Conservation (phyloP, 129 eudicot genomes). For the Pulicaria dysenterica region DNA sequence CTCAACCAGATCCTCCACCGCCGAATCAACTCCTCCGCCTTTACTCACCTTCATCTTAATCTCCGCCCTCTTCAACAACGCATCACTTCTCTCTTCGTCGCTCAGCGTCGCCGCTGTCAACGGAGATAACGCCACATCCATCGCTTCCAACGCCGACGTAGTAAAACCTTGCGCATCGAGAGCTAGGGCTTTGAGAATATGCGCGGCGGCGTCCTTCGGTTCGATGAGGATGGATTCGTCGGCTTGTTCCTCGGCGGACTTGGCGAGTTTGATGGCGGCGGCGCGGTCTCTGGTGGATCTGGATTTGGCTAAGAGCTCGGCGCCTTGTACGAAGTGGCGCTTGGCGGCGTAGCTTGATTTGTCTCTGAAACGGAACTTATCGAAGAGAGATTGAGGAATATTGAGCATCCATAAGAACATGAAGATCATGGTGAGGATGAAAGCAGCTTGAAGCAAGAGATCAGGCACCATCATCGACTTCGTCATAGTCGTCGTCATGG, state of each 20-base stretch:
- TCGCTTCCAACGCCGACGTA: conserved; percentile 61
- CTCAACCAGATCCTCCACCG: conserved; percentile 55
- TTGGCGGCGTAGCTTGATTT: conserved; percentile 49
- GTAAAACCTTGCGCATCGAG: conserved; percentile 66
- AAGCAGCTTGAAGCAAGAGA: conserved; percentile 48
- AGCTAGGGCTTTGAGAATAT: conserved; percentile 63
- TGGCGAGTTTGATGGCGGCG: conserved; percentile 38
- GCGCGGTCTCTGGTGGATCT: conserved; percentile 38
- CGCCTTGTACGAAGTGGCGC: conserved; percentile 86
- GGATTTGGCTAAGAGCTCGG: conserved; percentile 62
- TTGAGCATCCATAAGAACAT: conserved; percentile 55
- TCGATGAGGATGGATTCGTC: conserved; percentile 52
- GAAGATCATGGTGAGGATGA: conserved; percentile 36
- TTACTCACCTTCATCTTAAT: conserved; percentile 39
- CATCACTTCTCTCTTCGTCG: conserved; percentile 61
- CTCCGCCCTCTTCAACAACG: conserved; percentile 71
- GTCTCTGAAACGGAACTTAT: conserved; percentile 42
- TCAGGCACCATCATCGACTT: conserved; percentile 50
- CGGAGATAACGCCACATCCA: conserved; percentile 69
- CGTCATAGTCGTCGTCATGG: background rate
- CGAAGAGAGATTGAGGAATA: conserved; percentile 55
- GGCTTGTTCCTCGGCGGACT: conserved; percentile 63
- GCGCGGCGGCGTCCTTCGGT: conserved; percentile 73
- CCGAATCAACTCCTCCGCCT: conserved; percentile 44
- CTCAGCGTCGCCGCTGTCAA: conserved; percentile 49